Conservation (phyloP, 345 rosid genomes). For the Salix koriyanagi region DNA sequence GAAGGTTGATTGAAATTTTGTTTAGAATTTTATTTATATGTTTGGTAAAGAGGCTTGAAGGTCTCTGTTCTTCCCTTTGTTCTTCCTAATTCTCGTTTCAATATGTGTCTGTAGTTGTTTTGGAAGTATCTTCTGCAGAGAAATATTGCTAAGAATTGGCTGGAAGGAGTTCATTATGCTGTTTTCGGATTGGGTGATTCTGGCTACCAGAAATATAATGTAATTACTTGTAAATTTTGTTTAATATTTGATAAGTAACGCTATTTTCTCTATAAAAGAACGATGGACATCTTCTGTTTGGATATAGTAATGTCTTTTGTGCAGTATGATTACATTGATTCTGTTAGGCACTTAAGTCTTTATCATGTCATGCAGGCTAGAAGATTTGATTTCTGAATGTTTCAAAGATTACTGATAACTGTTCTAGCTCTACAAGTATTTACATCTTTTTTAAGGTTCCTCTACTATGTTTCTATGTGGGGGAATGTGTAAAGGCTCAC, state of each 20-base stretch:
- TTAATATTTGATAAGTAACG: not conserved
- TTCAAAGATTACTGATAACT: too few relatives aligned
- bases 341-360: too few relatives aligned
- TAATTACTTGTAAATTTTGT: slow-evolving; percentile 24
- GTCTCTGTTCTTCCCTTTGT: not conserved
- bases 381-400: too few relatives aligned
- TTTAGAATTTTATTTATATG: not conserved
- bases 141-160: slow-evolving; percentile 56
- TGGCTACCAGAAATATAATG: slow-evolving; percentile 86
- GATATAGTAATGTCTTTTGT: too few relatives aligned
- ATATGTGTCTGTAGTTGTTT: slow-evolving; percentile 45
- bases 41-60: slow-evolving; percentile 3
- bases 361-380: too few relatives aligned
- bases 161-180: slow-evolving; percentile 59
- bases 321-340: too few relatives aligned
- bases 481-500: too few relatives aligned
- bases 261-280: not conserved
- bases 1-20: slow-evolving; percentile 40
- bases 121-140: slow-evolving; percentile 85
- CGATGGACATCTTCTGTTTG: too few relatives aligned
- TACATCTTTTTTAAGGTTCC: too few relatives aligned
- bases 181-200: slow-evolving; percentile 95
- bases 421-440: too few relatives aligned
- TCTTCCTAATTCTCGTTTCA: slow-evolving; percentile 9
- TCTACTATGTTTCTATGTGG: too few relatives aligned